Base-by-base conservation (phyloP, 345 rosid genomes). In the Arabidopsis suecica region DNA sequence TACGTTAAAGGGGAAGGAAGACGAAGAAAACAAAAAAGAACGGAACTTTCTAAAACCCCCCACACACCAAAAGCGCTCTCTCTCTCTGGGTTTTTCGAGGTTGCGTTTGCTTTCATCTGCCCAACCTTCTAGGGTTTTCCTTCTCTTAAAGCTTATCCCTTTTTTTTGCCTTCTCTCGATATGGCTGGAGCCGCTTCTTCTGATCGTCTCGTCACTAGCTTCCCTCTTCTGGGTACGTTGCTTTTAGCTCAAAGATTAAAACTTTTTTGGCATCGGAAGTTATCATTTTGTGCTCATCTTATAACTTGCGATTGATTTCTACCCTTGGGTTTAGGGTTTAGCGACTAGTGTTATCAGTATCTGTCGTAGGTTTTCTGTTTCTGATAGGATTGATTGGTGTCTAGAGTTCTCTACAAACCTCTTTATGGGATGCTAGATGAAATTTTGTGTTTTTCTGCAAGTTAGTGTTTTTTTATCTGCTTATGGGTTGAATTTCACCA, bases 171-270 rank as follows among this genome's bases (percentile, higher is more conserved):
- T 79, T 70, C 44, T 51, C 65, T 68, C 48, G 78, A 59, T 33
- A 87, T 89, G 94, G 77, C 82, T 9, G 78, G 86, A 57, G 79
- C 83, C 59, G 48, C 84, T 53, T 70, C 89, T 44, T 72, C 94
- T 63, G 91, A 84, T 76, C 83, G 84, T 83, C 84, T 87, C 89
- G 84, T 71, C 81, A 3, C 78, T 65, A 30, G 28, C 68, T 83
- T 81, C 25, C 74, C 84, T 82, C 83, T 72, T 78, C 80, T 85
- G 68, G 84, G 84, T 79, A 77, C 69, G 82, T 71, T 77, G 71
- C 42, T 64, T 66, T 64, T 37, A 2, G 12, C 32, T 12, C 65
- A 16, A 20, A 36, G 71, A 5, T 56, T 38, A 3, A 14, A 1
- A 13, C 25, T 66, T 12, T 49, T 76, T 77, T 42, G 36, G 42